Percentiles rank a stretch among this genome's conserved stretches.
Evolutionary conservation across 2,329 filamentous ascomycete species (phyloP).

Genomic region (Albophoma yamanashiensis): DNA sequence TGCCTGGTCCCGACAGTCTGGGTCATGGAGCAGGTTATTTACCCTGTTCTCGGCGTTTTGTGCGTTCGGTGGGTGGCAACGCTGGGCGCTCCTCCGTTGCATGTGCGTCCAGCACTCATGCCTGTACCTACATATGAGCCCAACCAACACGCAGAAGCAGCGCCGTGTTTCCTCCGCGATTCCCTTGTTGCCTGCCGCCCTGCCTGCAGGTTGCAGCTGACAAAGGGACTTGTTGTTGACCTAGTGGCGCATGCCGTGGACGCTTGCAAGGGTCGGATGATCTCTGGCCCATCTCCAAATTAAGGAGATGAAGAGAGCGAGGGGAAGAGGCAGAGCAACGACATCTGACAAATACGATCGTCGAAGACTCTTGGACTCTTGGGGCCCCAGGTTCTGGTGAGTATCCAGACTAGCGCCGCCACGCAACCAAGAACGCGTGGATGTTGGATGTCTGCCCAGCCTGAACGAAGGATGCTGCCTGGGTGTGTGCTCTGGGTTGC

Average conservation of each 20-base stretch:
- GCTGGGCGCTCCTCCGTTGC: background rate
- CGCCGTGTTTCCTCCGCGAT: background rate
- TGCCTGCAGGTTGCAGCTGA: background rate
- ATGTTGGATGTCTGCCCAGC: background rate
- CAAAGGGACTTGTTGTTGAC: background rate
- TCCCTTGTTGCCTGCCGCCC: background rate
- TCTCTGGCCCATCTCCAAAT: background rate
- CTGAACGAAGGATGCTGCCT: background rate
- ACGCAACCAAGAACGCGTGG: background rate
- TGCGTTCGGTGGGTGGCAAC: background rate
- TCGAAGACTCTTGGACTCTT: background rate
- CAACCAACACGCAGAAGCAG: background rate
- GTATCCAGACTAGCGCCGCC: background rate
- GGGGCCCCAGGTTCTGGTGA: background rate
- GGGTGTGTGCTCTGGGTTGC: background rate
- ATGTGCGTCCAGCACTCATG: background rate
- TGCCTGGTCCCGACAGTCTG: conserved; percentile 5
- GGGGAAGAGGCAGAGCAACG: background rate
- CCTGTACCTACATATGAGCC: background rate
- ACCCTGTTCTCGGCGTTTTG: background rate
- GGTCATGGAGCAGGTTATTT: conserved; percentile 1
- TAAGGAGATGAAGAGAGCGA: background rate
- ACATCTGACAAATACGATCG: background rate
- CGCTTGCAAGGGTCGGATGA: background rate
- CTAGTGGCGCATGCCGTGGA: background rate